phyloP scores from a whole-genome alignment of 306 rosid species.

The Cucumis hystrix region DNA sequence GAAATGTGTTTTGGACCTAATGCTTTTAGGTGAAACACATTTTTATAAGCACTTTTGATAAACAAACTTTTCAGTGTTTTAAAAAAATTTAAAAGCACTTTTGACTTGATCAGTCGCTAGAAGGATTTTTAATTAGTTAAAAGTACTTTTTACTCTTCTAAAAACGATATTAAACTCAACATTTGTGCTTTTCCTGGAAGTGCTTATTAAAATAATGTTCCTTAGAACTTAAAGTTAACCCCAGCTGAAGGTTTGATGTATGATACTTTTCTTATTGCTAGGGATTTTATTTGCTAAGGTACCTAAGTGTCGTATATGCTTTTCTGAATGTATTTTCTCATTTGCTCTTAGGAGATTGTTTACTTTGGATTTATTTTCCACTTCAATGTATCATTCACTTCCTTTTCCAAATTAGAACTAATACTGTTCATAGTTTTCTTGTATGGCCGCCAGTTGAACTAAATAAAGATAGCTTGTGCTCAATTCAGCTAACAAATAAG shows the following conservation, averaged over 20 bases:
- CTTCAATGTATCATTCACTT: background rate
- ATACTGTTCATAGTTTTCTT: background rate
- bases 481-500: conserved; percentile 44
- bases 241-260: background rate
- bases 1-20: background rate
- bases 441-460: conserved; percentile 34
- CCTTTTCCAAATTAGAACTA: background rate
- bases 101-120: background rate
- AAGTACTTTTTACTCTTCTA: background rate
- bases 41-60: background rate
- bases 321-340: background rate
- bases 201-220: background rate
- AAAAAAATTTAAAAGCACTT: background rate
- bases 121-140: background rate
- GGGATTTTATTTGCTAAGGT: background rate
- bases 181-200: background rate
- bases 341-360: background rate
- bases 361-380: background rate
- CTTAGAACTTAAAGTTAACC: background rate
- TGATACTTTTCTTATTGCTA: background rate
- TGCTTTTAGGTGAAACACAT: background rate
- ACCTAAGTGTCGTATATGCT: background rate
- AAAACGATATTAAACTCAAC: background rate
- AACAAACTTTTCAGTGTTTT: background rate
- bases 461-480: conserved; percentile 71